Conservation (phyloP, 441 rosid genomes). For the Jatropha podagrica region DNA sequence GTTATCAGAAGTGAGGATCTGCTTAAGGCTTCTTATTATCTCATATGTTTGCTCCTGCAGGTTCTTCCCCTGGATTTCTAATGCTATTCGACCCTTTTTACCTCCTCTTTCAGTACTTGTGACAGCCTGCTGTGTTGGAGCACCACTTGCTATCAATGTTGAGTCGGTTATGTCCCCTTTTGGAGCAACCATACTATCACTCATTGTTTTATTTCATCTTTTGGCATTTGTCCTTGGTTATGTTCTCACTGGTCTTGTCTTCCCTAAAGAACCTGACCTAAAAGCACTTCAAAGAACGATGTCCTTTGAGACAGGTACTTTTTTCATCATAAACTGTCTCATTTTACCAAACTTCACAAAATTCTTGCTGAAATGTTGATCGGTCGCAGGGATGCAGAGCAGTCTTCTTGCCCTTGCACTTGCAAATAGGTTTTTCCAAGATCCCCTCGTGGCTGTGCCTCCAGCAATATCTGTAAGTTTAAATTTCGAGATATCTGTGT, state of each 20-base stretch:
- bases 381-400: conserved; percentile 80
- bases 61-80: conserved; percentile 68
- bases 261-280: conserved; percentile 49
- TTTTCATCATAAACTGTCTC: neutral
- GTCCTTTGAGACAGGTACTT: conserved; percentile 80
- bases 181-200: conserved; percentile 52
- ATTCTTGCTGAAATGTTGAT: conserved; percentile 15
- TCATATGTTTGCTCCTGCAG: conserved; percentile 39
- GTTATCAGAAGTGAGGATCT: conserved; percentile 12
- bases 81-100: conserved; percentile 63
- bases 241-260: conserved; percentile 55
- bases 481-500: neutral
- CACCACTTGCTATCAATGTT: conserved; percentile 86
- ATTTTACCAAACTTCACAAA: neutral
- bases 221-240: conserved; percentile 79
- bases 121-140: conserved; percentile 88
- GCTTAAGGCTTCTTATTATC: neutral
- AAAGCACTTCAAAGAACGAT: conserved; percentile 84
- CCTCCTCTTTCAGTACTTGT: conserved; percentile 81
- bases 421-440: conserved; percentile 83
- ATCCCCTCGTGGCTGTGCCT: conserved; percentile 91
- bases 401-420: conserved; percentile 89
- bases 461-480: conserved; percentile 85
- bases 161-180: conserved; percentile 74
- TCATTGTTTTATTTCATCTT: conserved; percentile 65